These are phyloP conservation scores for Flaveria ramosissima DNA, from an alignment of 129 eudicot genomes.

Conservation along the genomic window DNA sequence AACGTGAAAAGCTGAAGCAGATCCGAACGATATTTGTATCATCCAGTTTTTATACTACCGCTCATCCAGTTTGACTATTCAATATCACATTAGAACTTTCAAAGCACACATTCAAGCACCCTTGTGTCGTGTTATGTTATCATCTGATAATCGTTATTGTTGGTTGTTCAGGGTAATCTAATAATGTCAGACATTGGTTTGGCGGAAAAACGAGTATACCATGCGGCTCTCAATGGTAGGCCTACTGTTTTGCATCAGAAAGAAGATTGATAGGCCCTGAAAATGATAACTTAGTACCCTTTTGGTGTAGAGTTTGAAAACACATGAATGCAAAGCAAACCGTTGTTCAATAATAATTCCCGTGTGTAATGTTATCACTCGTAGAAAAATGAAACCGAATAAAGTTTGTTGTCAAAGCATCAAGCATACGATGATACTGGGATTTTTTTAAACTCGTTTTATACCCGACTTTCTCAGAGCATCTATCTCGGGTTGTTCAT, in stretches of 20 bases:
- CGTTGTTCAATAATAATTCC: constrained; percentile 24
- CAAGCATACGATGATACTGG: not conserved
- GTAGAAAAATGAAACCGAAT: constrained; percentile 28
- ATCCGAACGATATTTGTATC: no score
- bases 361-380: constrained; percentile 30
- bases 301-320: constrained; percentile 35
- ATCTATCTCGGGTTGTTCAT: not conserved
- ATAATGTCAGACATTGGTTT: constrained; percentile 76
- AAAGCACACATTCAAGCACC: not conserved
- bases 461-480: not conserved
- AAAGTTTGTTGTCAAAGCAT: constrained; percentile 28
- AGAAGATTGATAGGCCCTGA: constrained; percentile 76
- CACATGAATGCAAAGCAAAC: constrained; percentile 27
- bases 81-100: not conserved
- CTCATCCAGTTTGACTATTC: not conserved
- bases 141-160: not conserved
- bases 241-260: constrained; percentile 88
- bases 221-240: constrained; percentile 93
- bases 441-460: not conserved
- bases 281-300: constrained; percentile 36
- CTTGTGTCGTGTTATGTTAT: not conserved
- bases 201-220: constrained; percentile 94
- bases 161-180: constrained; percentile 75
- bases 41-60: not conserved
- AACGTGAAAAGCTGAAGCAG: no score